Base-by-base conservation (phyloP, 768 basidiomycete species). In the Termitomyces sp. region DNA sequence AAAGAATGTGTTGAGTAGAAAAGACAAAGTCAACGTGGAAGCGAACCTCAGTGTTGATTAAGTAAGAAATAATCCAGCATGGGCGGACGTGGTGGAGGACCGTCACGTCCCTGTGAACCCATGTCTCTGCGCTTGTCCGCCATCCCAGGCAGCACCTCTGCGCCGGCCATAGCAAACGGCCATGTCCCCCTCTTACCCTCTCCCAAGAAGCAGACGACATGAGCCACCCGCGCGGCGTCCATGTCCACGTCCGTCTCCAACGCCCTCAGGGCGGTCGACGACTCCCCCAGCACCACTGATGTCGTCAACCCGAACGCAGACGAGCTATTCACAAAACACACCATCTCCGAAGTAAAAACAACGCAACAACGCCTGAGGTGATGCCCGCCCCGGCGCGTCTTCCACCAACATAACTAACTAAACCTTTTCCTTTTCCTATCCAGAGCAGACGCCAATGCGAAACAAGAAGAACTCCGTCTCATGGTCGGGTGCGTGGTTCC, bases 401-500 rank as follows among this genome's bases (percentile, higher is more conserved):
- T 8, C 0, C 40, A 16, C 36, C 4, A 6, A 16, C 12, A 5
- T n/a, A n/a, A n/a, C n/a, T n/a, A n/a, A 9, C 35, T 36, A 36
- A 36, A 14, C 33, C 2, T 5, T 40, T 40, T 40, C 8, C 1
- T 14, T 0, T n/a, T n/a, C 14, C 9, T 57, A 91, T 16, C 7
- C 56, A 92, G 91, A 69, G 73, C 80, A 16, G 92, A 93, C 73
- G 92, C 91, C 0, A 88, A 92, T 67, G 86, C 84, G 45, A 93
- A 94, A 70, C 88, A 92, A 65, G 89, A 93, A 68, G 92, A 94
- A 66, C 79, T 94, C 45, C 81, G 92, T 65, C 77, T 90, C 46
- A 94, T 93, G 92, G 92, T 94, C 73, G 92, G 92, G 92, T 94
- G 75, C 82, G 92, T 86, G 48, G 62, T 45, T 58, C 35, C 49